phyloP scores from a whole-genome alignment of 441 rosid species.

The Populus hybrid region DNA sequence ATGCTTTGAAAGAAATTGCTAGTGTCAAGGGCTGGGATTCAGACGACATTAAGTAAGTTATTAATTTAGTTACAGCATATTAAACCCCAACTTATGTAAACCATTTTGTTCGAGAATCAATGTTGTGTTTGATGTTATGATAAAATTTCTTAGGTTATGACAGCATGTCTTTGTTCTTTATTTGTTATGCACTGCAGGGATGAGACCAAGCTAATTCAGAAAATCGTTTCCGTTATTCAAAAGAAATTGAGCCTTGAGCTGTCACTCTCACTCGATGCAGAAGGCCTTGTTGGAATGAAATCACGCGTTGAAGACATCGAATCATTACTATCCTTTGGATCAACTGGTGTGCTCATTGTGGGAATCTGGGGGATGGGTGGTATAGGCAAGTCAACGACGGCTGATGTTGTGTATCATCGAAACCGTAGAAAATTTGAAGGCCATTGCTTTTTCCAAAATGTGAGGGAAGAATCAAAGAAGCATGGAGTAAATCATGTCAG shows the following conservation, averaged over 20 bases:
- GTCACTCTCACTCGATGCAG: background rate
- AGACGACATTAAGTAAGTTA: too few species aligned
- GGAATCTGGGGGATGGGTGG: constrained; percentile 25
- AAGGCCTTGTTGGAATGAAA: background rate
- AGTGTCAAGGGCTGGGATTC: too few species aligned
- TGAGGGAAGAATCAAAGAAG: constrained; percentile 2
- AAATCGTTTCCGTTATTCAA: background rate
- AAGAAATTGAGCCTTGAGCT: background rate
- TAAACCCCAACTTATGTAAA: too few species aligned
- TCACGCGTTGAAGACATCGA: background rate
- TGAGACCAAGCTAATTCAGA: too few species aligned
- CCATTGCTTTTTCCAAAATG: background rate
- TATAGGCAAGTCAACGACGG: constrained; percentile 16
- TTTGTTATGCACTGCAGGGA: too few species aligned
- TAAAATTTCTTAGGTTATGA: too few species aligned
- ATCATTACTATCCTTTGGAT: background rate
- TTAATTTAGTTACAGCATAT: too few species aligned
- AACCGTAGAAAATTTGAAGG: background rate
- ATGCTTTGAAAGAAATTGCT: too few species aligned
- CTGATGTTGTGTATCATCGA: background rate
- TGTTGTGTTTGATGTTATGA: too few species aligned
- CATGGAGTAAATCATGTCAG: too few species aligned
- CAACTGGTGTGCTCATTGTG: background rate
- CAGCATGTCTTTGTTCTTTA: too few species aligned
- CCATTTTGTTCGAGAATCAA: too few species aligned